These are phyloP conservation scores for Durusdinium trenchii DNA, from an alignment of 73 alveolate genomes.

Conservation along the genomic window DNA sequence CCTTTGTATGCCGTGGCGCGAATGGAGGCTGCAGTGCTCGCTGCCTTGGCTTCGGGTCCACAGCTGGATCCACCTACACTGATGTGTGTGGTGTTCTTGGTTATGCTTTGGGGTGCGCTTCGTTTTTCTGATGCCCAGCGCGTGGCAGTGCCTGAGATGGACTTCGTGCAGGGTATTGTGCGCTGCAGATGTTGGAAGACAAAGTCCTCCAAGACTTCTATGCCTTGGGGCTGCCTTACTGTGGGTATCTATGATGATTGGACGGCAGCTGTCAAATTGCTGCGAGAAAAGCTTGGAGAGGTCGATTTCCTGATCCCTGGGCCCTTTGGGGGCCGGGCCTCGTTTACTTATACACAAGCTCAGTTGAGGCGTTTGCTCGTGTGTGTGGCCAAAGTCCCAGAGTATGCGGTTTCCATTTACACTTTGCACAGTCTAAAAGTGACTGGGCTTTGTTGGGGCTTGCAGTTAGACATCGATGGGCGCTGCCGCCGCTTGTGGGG, in stretches of 20 bases:
- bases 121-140: not conserved
- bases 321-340: not conserved
- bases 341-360: not conserved
- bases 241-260: not conserved
- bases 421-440: not conserved
- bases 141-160: not conserved
- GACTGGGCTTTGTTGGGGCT: not conserved
- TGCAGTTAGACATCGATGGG: not conserved
- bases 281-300: not conserved
- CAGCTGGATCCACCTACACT: not conserved
- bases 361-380: conserved; percentile 2
- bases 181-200: not conserved
- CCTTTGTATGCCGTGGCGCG: not conserved
- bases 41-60: not conserved
- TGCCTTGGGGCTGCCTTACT: not conserved
- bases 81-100: not conserved
- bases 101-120: not conserved
- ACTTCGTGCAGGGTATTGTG: not conserved
- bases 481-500: not conserved
- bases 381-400: not conserved
- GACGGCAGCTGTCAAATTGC: not conserved
- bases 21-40: not conserved
- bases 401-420: not conserved
- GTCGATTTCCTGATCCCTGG: not conserved
- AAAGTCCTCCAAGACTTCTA: not conserved